phyloP scores from a whole-genome alignment of 2,329 filamentous ascomycete species.

The Drechslera avenae region DNA sequence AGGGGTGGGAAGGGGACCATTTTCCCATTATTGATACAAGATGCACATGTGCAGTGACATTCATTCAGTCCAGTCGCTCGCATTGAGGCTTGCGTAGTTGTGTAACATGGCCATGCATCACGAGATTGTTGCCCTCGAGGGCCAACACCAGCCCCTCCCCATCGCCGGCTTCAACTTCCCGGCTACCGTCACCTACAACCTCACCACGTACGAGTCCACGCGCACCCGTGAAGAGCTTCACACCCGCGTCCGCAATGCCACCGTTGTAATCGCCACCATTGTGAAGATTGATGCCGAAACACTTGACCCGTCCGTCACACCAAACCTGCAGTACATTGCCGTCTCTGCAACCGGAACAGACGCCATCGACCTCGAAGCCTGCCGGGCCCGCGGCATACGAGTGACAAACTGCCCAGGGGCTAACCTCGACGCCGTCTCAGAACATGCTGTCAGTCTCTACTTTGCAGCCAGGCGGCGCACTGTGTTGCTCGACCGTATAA shows the following conservation, averaged over 20 bases:
- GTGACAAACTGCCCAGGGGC: constrained; percentile 56
- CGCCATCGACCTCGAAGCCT: constrained; percentile 54
- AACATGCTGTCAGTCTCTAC: constrained; percentile 59
- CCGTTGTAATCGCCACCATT: constrained; percentile 53
- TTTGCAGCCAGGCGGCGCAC: constrained; percentile 54
- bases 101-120: constrained; percentile 43
- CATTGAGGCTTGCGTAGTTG: constrained; percentile 4
- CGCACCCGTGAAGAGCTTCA: constrained; percentile 39
- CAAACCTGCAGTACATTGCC: constrained; percentile 53
- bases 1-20: too few relatives aligned
- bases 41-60: too few relatives aligned
- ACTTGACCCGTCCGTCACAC: constrained; percentile 46
- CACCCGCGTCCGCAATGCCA: constrained; percentile 53
- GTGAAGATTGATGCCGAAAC: constrained; percentile 50
- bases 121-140: constrained; percentile 55
- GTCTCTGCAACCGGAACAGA: constrained; percentile 56
- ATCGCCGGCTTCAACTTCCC: constrained; percentile 48
- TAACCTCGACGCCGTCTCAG: constrained; percentile 55
- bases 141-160: constrained; percentile 49
- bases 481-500: constrained; percentile 37
- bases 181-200: constrained; percentile 42
- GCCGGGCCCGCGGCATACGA: constrained; percentile 50
- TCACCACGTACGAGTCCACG: constrained; percentile 48
- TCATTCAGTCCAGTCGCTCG: too few relatives aligned
- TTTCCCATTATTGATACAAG: too few relatives aligned